Base-by-base conservation (phyloP, 495 filamentous ascomycete species). In the Oidiodendron maius region DNA sequence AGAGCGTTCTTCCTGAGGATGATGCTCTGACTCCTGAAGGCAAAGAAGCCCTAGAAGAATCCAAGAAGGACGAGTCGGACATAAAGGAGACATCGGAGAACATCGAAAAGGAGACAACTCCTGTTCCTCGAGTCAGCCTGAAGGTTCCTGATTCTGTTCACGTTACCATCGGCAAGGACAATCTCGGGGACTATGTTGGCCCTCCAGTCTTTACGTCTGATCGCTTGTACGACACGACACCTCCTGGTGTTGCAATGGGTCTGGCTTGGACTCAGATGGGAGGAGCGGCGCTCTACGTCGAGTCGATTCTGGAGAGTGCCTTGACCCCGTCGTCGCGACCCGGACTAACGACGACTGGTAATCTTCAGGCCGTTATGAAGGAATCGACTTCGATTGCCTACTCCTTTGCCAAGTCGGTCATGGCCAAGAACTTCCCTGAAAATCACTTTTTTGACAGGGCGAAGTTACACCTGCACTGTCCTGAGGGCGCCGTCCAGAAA, bases 251-350 rank as follows among this genome's bases (percentile, higher is more conserved):
- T 28, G 89, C 89, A 30, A 99, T 99, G 94, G 94, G 94, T 53
- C 81, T 99, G 46, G 94, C 94, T 40, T 96, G 91, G 91, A 97
- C 94, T n/a, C 84, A 83, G 61, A 86, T 99, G 81, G 94, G 94
- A 58, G 94, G 94, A 57, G 86, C 93, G 3, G 94, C 91, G 16
- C 77, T 99, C 51, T 99, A 99, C 64, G 86, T 97, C 50, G 94
- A 99, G 69, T 94, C 89, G 10, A 96, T 99, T 57, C 71, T 99
- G 50, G 91, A 97, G 60, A 84, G 79, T 47, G 75, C 84, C 6
- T 76, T 97, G 51, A 80, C 71, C 9, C 68, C 80, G 39, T 69
- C 74, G 40, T 91, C 86, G 23, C 78, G 81, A 11, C 84, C 93
- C 2, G 81, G 86, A 15, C 68, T 99, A 47, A 84, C 93, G 55